A percentile compares a stretch with the other conserved stretches of the same genome.
These are phyloP conservation scores for Balakata baccata DNA, from an alignment of 345 rosid species.

Conservation along the genomic window DNA sequence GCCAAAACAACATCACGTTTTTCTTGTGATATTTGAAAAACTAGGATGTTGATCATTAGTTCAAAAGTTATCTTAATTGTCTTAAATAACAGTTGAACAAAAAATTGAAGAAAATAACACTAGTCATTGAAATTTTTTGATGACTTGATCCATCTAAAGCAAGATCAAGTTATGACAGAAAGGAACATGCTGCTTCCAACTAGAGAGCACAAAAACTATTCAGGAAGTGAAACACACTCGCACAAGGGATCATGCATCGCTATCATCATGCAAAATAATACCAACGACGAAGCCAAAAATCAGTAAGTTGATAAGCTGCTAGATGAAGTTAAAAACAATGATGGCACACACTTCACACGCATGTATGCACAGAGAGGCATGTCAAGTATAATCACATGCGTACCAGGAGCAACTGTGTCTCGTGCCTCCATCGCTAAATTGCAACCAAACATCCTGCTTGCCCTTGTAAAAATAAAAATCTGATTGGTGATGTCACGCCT, in stretches of 20 bases:
- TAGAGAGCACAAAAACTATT: too few relatives aligned
- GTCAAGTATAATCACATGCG: slow-evolving; percentile 4
- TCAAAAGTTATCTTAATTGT: too few relatives aligned
- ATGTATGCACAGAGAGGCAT: not conserved
- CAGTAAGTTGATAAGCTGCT: not conserved
- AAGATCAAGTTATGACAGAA: not conserved
- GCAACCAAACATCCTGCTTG: slow-evolving; percentile 81
- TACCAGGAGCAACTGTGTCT: slow-evolving; percentile 75
- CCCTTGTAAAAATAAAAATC: slow-evolving; percentile 63
- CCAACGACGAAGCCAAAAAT: not conserved
- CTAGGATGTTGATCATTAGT: too few relatives aligned
- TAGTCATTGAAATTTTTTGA: not conserved
- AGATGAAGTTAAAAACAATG: not conserved
- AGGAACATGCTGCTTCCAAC: too few relatives aligned
- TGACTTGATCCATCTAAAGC: not conserved
- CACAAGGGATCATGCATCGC: too few relatives aligned
- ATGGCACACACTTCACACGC: not conserved
- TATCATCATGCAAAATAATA: not conserved
- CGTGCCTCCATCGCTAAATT: slow-evolving; percentile 79
- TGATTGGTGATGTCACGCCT: slow-evolving; percentile 80
- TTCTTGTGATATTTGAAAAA: too few relatives aligned
- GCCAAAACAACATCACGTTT: too few relatives aligned
- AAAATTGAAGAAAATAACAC: too few relatives aligned
- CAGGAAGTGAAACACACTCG: too few relatives aligned
- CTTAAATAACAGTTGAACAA: too few relatives aligned